These are phyloP conservation scores for Scheffersomyces illinoinensis DNA, from an alignment of 1,139 yeast genomes.

Conservation along the genomic window DNA sequence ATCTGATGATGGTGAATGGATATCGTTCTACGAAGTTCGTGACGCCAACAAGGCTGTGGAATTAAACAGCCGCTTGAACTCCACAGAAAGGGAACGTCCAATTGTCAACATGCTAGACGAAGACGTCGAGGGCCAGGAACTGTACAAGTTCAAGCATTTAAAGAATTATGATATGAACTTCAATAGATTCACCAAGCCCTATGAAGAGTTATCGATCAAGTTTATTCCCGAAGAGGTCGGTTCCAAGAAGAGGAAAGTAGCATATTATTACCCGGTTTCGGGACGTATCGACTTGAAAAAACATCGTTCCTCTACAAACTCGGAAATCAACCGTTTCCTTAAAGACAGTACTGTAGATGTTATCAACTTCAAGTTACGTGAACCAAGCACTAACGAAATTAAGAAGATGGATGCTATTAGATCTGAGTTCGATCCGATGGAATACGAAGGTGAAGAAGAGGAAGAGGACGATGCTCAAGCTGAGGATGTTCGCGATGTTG, in stretches of 20 bases:
- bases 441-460: slow-evolving; percentile 56
- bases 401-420: slow-evolving; percentile 66
- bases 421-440: slow-evolving; percentile 77
- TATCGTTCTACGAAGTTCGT: slow-evolving; percentile 60
- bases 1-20: slow-evolving; percentile 78
- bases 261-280: slow-evolving; percentile 74
- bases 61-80: slow-evolving; percentile 48
- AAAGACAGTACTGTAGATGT: slow-evolving; percentile 54
- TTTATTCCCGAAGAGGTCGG: slow-evolving; percentile 59
- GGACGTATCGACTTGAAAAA: slow-evolving; percentile 83
- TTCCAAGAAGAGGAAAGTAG: slow-evolving; percentile 56
- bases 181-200: slow-evolving; percentile 44
- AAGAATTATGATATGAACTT: slow-evolving; percentile 83
- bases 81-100: slow-evolving; percentile 52
- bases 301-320: slow-evolving; percentile 59
- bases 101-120: slow-evolving; percentile 36
- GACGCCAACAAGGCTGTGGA: slow-evolving; percentile 25
- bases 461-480: slow-evolving; percentile 26
- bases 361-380: slow-evolving; percentile 64
- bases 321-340: slow-evolving; percentile 52
- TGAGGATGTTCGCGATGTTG: slow-evolving; percentile 5
- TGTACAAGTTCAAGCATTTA: slow-evolving; percentile 58
- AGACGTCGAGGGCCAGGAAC: slow-evolving; percentile 37
- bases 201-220: slow-evolving; percentile 47
- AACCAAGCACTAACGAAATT: slow-evolving; percentile 71